Evolutionary conservation across 2,329 filamentous ascomycete genomes (phyloP), one percentile per base, ranked within the genome.

Genomic region (Penicillium sp.): DNA sequence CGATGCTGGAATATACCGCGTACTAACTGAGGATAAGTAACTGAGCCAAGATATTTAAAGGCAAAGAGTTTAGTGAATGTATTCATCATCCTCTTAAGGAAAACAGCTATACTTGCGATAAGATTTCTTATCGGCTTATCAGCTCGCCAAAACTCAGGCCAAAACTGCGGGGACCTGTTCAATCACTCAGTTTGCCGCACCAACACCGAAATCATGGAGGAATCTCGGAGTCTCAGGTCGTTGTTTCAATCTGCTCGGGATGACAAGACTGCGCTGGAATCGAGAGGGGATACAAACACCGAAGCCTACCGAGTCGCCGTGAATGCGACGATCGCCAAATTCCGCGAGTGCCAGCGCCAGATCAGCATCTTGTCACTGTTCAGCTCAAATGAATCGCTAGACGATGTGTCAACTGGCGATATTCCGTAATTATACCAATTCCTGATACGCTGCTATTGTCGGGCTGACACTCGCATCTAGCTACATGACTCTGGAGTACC

Each of bases 371-470:
- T 94, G 24, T 87, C 89, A 0, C 78, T 99, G 47, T 97, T 97
- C 80, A 96, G 90, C 61, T 80, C 85, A 31, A 99, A 99, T 72
- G 94, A 99, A 72, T 81, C 83, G 0, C 73, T 92, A 35, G 94
- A 99, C 55, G 94, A 99, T 74, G 76, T 96, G 28, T 79, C 89
- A 13, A 95, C 92, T 1, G 80, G 81, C n/a, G 87, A 95, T 65
- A 75, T 99, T 28, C 90, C 90, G 74, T 95, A 76, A 2, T 25
- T 3, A 14, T 9, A 6, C 7, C 14, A 7, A 9, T 6, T 3
- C n/a, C 11, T 4, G 22, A 8, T 25, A 35, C 27, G 10, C 20
- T 5, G 24, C 22, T 16, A 3, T n/a, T 18, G 20, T 40, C 30
- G 50, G 35, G 45, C 66, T 70, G 55, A 71, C 51, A 31, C 41